phyloP scores from a whole-genome alignment of 805 yeast species.

The Clavispora carvajalis region DNA sequence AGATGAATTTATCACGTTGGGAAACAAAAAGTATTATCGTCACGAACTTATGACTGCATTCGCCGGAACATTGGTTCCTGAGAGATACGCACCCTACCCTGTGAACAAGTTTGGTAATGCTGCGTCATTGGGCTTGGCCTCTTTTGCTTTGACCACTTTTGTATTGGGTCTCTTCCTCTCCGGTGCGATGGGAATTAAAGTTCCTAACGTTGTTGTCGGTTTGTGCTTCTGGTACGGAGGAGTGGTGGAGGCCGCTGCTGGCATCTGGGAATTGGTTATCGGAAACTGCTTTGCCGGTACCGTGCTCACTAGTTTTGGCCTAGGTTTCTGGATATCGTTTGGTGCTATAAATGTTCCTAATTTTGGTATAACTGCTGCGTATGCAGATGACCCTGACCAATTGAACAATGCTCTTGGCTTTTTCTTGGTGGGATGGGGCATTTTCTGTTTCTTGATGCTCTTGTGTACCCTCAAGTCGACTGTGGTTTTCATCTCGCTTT shows the following conservation, averaged over 20 bases:
- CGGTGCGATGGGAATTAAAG: conserved; percentile 42
- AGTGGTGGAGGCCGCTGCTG: conserved; percentile 43
- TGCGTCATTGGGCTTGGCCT: conserved; percentile 50
- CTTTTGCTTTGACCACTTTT: conserved; percentile 43
- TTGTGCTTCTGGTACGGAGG: conserved; percentile 49
- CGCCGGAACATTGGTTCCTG: conserved; percentile 51
- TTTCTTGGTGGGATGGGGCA: conserved; percentile 57
- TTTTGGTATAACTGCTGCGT: conserved; percentile 49
- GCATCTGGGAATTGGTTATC: conserved; percentile 44
- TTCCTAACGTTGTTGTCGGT: conserved; percentile 40
- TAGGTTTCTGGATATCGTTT: conserved; percentile 48
- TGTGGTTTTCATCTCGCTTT: conserved; percentile 45
- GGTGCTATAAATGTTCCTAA: conserved; percentile 47
- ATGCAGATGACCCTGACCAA: conserved; percentile 38
- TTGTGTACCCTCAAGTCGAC: conserved; percentile 52
- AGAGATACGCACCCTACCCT: conserved; percentile 42
- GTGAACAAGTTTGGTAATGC: conserved; percentile 46
- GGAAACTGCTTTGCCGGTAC: conserved; percentile 56
- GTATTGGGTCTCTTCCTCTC: conserved; percentile 42
- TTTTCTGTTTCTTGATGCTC: conserved; percentile 56
- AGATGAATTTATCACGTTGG: conserved; percentile 37
- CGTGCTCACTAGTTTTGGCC: conserved; percentile 47
- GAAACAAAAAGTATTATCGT: conserved; percentile 40
- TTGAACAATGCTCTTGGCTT: conserved; percentile 50
- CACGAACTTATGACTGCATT: conserved; percentile 59